Evolutionary conservation across 306 rosid species (phyloP), one percentile per base, ranked within the genome.

Genomic region (Rosa rugosa): DNA sequence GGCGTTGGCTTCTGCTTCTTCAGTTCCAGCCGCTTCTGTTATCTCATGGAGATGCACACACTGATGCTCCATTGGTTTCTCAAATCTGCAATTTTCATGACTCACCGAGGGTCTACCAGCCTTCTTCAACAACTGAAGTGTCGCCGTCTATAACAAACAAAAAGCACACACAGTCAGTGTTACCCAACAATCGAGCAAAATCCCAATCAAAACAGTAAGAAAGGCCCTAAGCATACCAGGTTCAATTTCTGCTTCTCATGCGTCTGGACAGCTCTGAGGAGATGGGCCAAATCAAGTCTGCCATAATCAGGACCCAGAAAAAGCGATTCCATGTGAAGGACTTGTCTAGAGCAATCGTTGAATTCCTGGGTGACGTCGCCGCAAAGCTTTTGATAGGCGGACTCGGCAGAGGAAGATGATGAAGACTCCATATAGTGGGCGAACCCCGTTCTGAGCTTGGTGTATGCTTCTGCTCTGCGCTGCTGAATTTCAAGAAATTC

Each of bases 1-100:
- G 1, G 99, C 97, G 78, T 92, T 87, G 5, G 88, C 97, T 82
- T 94, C 99, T 65, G 97, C 99, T 78, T 94, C 98, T 80, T 94
- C 96, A 1, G 95, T 94, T 53, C 97, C 97, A 0, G 92, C 83
- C 76, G 91, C 92, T 75, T 90, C 97, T 0, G 98, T 92, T 70
- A 92, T 94, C 87, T 92, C 97, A 46, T 85, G 91, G 47, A 92
- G 90, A 72, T 88, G 93, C 56, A 89, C 87, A 25, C 98, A 94
- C 71, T 89, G 91, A 74, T 90, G 98, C 82, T 89, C 88, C 71
- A 63, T 79, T 44, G 94, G 88, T 69, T 90, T 88, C 69, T 87
- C 82, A 79, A 69, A 89, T 80, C 69, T 91, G 89, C 97, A 92
- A 49, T 94, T 88, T 72, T 91, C 93, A 69, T 94, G 98, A 85